These are phyloP conservation scores for Xerocomellus dryophilus DNA, from an alignment of 768 basidiomycete species.

Conservation along the genomic window DNA sequence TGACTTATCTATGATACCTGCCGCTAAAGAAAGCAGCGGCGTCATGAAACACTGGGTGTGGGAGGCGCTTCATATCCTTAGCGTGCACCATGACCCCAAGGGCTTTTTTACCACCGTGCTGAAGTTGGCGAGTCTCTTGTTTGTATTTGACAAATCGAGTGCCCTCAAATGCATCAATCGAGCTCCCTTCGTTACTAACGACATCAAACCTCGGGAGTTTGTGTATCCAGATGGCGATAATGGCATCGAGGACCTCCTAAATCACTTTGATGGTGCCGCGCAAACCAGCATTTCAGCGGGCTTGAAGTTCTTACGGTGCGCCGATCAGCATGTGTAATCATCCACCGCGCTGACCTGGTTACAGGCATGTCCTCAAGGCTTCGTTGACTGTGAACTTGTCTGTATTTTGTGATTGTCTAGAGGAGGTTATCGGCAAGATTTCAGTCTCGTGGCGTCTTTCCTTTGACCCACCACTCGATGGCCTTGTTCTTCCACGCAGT, in stretches of 20 bases:
- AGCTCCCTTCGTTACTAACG: constrained; percentile 21
- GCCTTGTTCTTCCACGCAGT: constrained; percentile 49
- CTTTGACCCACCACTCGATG: constrained; percentile 34
- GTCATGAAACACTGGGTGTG: constrained; percentile 47
- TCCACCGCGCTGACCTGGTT: neutral
- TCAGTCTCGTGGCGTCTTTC: constrained; percentile 35
- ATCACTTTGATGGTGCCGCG: constrained; percentile 24
- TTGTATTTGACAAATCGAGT: constrained; percentile 35
- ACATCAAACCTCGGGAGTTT: neutral
- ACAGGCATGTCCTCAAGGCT: constrained; percentile 44
- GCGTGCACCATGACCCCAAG: constrained; percentile 4
- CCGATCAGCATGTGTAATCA: neutral
- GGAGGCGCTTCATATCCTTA: constrained; percentile 36
- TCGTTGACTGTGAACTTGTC: constrained; percentile 41
- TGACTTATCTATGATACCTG: constrained; percentile 37
- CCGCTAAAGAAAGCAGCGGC: constrained; percentile 34
- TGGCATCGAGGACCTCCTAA: constrained; percentile 34
- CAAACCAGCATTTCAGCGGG: constrained; percentile 32
- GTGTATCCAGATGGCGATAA: constrained; percentile 17
- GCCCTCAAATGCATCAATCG: constrained; percentile 36
- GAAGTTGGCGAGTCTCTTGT: constrained; percentile 37
- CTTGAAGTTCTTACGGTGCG: constrained; percentile 41
- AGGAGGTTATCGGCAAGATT: constrained; percentile 43
- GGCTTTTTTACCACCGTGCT: constrained; percentile 42
- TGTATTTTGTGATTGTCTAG: constrained; percentile 51